Evolutionary conservation across 2,329 filamentous ascomycete species (phyloP), one percentile per base, ranked within the genome.

Genomic region (Herpotrichia juniperi): DNA sequence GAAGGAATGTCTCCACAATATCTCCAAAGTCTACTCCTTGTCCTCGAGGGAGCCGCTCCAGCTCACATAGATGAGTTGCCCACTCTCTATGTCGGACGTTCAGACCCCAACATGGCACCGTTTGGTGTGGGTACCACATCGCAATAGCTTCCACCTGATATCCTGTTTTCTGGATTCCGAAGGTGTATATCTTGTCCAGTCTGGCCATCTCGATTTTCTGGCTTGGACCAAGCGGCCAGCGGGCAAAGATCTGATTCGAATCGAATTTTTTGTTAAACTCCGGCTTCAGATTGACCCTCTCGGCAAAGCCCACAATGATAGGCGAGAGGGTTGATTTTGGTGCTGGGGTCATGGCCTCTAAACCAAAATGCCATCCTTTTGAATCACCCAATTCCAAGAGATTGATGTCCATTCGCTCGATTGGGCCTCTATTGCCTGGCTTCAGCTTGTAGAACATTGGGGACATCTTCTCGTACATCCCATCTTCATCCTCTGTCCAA

Each of bases 401-500:
- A n/a, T 69, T 71, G 25, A 73, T 54, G 16, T 71, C 67, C 58
- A 73, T 62, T 31, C 69, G 56, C 32, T 61, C 50, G 26, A 44
- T 60, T 1, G 62, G 62, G 2, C 30, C 49, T 11, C 2, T 14
- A 4, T 48, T 48, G n/a, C 59, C 64, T 7, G 51, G 30, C 2
- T 58, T 58, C 1, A 69, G 39, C 25, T 50, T 62, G 37, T 56
- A 73, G 44, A 57, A 73, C 12, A 53, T 54, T 0, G 59, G 47
- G 2, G 53, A 24, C 19, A 56, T 59, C 40, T 70, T 73, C 45
- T 73, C 69, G 37, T 66, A 71, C 4, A 43, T 2, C 4, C 63
- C 66, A 6, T 71, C 61, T 25, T 67, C 64, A 48, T 73, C 63
- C 16, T 67, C 54, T 1, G 61, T 67, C 67, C 67, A 73, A 26